Percentiles rank a stretch among this genome's conserved stretches.
phyloP scores from a whole-genome alignment of 257 asterid species.

The Primulina eburnea region DNA sequence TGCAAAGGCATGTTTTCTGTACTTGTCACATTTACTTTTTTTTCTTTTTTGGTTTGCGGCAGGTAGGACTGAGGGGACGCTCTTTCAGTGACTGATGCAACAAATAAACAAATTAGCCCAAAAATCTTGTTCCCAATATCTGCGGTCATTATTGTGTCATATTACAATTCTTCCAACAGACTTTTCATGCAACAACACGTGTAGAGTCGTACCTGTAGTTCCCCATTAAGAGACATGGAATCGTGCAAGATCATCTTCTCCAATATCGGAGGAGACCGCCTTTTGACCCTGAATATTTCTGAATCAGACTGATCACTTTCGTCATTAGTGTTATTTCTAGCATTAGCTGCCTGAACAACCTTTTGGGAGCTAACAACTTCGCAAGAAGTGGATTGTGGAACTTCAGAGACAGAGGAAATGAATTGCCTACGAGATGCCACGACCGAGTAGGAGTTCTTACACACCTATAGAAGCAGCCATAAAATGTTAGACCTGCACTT shows the following conservation, averaged over 20 bases:
- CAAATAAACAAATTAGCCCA: slow-evolving; percentile 4
- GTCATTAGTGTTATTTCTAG: slow-evolving; percentile 35
- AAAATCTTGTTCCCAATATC: slow-evolving; percentile 7
- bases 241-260: slow-evolving; percentile 44
- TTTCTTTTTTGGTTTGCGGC: neutral
- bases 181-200: neutral
- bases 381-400: slow-evolving; percentile 35
- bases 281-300: slow-evolving; percentile 82
- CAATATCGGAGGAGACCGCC: slow-evolving; percentile 59
- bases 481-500: slow-evolving; percentile 22
- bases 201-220: slow-evolving; percentile 54
- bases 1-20: slow-evolving; percentile 1
- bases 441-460: slow-evolving; percentile 28
- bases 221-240: slow-evolving; percentile 37
- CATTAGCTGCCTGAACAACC: slow-evolving; percentile 27
- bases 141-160: neutral
- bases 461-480: slow-evolving; percentile 33
- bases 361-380: slow-evolving; percentile 26
- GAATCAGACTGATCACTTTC: slow-evolving; percentile 81
- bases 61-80: neutral
- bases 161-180: slow-evolving; percentile 4
- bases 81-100: neutral
- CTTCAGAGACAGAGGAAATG: slow-evolving; percentile 27
- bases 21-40: neutral
- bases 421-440: slow-evolving; percentile 26